Base-by-base conservation (phyloP, 495 filamentous ascomycete species). In the Geoglossum glabrum region DNA sequence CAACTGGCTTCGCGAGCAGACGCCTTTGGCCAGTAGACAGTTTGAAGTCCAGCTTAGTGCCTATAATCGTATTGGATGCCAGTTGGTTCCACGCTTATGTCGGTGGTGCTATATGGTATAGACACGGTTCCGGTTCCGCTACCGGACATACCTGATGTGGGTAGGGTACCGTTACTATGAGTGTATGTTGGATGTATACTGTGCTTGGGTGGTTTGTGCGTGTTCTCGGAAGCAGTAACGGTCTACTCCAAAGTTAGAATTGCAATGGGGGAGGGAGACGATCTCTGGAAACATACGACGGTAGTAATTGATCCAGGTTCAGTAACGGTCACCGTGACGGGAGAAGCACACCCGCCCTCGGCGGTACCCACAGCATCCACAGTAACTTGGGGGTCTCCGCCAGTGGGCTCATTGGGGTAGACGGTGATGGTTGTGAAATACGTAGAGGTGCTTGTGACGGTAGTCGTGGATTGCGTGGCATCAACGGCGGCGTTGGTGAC, bases 391-490 rank as follows among this genome's bases (percentile, higher is more conserved):
- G 64, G 66, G 0, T 45, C 69, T 25, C 64, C 36, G 11, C 66
- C 70, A 0, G 69, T 69, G 0, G 71, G 61, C 19, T 76, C 71
- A 11, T 87, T 73, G 11, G 73, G 73, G 62, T 81, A 83, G 65
- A 87, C 83, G 64, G 81, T 68, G 0, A 58, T 45, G 56, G 19
- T 55, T 49, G 79, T 76, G 79, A 84, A 57, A n/a, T 21, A 57
- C 10, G 57, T 59, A 10, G 57, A 57, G 21, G 45, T 34, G 5
- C 30, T 8, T 45, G n/a, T 3, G 10, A 38, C 26, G 10, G 57
- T 57, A 8, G 76, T 76, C 0, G 77, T 76, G 0, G 75, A 74
- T 30, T 66, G 72, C 30, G 65, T 65, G 60, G 15, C n/a, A 25
- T 25, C 31, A 45, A 17, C 15, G 27, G 36, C 56, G n/a, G n/a